A percentile compares a stretch with the other conserved stretches of the same genome.
These are phyloP conservation scores for Xylaria curta DNA, from an alignment of 495 filamentous ascomycete species.

Conservation along the genomic window DNA sequence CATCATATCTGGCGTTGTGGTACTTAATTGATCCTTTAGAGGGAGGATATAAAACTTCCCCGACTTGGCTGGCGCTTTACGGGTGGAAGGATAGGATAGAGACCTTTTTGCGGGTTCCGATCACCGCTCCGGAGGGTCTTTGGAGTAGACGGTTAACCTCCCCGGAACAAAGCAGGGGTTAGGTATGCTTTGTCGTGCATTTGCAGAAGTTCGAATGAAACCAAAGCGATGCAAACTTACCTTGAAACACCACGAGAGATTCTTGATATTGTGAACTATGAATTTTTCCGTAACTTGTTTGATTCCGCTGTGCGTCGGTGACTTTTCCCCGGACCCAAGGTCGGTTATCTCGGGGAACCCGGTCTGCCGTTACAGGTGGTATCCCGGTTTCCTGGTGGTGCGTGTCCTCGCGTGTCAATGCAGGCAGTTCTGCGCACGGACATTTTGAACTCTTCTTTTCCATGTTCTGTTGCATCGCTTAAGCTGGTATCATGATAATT, in stretches of 20 bases:
- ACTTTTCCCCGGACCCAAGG: neutral
- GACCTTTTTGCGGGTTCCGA: conserved; percentile 3
- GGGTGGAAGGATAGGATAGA: conserved; percentile 23
- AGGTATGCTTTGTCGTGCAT: neutral
- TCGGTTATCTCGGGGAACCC: neutral
- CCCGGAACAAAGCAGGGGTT: conserved; percentile 4
- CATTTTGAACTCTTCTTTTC: neutral
- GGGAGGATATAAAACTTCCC: conserved; percentile 5
- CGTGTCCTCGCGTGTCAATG: conserved; percentile 1
- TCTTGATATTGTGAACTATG: neutral
- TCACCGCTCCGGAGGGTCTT: neutral
- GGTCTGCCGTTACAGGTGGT: neutral
- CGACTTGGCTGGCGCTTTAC: neutral
- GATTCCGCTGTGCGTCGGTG: conserved; percentile 1
- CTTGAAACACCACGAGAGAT: neutral
- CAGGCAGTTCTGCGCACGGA: conserved; percentile 13
- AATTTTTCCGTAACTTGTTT: conserved; percentile 1
- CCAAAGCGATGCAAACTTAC: neutral
- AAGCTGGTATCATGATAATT: neutral
- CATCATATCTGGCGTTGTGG: conserved; percentile 27
- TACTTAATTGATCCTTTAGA: conserved; percentile 9
- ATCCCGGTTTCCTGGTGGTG: neutral
- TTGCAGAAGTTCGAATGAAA: neutral
- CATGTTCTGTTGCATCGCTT: neutral
- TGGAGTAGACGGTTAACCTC: conserved; percentile 2